Evolutionary conservation across 495 filamentous ascomycete species (phyloP).

Genomic region (Penicillium bovifimosum): DNA sequence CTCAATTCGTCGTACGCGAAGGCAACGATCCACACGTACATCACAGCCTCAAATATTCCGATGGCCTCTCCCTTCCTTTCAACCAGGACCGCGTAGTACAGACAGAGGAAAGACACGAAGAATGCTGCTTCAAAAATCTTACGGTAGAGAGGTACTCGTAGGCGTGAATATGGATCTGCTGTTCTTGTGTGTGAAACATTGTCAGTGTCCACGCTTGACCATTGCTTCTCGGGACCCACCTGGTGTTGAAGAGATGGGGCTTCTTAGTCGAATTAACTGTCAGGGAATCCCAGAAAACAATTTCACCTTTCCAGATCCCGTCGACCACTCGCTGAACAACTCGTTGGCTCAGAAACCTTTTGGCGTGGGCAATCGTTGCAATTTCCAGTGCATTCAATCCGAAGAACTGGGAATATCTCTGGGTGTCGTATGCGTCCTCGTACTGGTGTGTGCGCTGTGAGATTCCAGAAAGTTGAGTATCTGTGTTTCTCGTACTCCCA

Average conservation of each 20-base stretch:
- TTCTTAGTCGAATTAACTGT: slow-evolving; percentile 72
- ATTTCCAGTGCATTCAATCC: slow-evolving; percentile 87
- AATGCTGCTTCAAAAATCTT: slow-evolving; percentile 86
- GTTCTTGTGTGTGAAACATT: slow-evolving; percentile 33
- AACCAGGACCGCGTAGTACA: slow-evolving; percentile 84
- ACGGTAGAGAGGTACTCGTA: slow-evolving; percentile 86
- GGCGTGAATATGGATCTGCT: slow-evolving; percentile 75
- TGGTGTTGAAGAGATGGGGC: slow-evolving; percentile 72
- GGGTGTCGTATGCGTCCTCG: slow-evolving; percentile 33
- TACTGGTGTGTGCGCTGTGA: slow-evolving; percentile 6
- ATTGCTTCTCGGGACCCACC: slow-evolving; percentile 24
- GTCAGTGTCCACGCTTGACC: not conserved
- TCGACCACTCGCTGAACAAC: slow-evolving; percentile 84
- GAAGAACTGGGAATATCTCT: slow-evolving; percentile 61
- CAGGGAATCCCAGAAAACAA: slow-evolving; percentile 86
- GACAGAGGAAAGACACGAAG: slow-evolving; percentile 70
- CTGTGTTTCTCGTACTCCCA: slow-evolving; percentile 7
- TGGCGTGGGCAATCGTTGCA: slow-evolving; percentile 80
- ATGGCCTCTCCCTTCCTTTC: slow-evolving; percentile 46
- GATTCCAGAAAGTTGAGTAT: slow-evolving; percentile 5
- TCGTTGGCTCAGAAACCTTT: slow-evolving; percentile 81
- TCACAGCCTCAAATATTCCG: slow-evolving; percentile 46
- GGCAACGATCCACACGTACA: slow-evolving; percentile 69
- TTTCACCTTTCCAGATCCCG: slow-evolving; percentile 86
- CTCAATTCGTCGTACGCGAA: slow-evolving; percentile 86